Conservation (phyloP, 176 grass and related monocot genomes). For the Hordeum marinum region DNA sequence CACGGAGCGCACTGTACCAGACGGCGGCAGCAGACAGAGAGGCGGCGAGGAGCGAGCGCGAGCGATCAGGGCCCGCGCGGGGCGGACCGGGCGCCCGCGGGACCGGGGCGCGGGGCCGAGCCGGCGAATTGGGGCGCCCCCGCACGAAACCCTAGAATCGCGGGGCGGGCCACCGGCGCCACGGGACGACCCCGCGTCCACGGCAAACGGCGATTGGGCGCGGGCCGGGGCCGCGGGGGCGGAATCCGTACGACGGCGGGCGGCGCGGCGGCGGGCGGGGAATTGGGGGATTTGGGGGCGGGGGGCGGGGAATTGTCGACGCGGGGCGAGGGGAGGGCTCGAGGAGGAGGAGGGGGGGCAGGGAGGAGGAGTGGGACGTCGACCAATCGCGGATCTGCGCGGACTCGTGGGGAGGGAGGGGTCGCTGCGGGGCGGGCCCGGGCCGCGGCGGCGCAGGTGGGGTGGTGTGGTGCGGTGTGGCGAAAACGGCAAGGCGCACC, state of each 20-base stretch:
- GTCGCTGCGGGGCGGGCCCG: slow-evolving; percentile 34
- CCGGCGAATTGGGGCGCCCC: slow-evolving; percentile 18
- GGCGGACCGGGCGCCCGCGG: neutral
- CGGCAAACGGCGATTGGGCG: neutral
- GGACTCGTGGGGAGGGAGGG: neutral
- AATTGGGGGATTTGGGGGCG: neutral
- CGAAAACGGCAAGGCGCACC: slow-evolving; percentile 15
- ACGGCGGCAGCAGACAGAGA: neutral
- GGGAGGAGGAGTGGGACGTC: slow-evolving; percentile 16
- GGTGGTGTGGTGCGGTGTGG: neutral
- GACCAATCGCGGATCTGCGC: slow-evolving; percentile 57
- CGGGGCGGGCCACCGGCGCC: neutral
- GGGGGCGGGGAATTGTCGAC: slow-evolving; percentile 18
- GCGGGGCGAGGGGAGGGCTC: slow-evolving; percentile 3
- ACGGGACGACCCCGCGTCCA: neutral
- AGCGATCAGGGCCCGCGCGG: slow-evolving; percentile 27
- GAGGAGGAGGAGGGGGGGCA: neutral
- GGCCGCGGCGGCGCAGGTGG: neutral
- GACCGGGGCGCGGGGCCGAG: neutral
- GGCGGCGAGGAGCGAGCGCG: neutral
- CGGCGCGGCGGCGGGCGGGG: neutral
- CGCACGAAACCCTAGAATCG: slow-evolving; percentile 55
- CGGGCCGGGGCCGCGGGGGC: neutral
- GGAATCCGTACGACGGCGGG: slow-evolving; percentile 33
- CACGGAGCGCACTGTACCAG: neutral